phyloP scores from a whole-genome alignment of 352 stramenopile genomes.

The Saprolegnia parasitica region DNA sequence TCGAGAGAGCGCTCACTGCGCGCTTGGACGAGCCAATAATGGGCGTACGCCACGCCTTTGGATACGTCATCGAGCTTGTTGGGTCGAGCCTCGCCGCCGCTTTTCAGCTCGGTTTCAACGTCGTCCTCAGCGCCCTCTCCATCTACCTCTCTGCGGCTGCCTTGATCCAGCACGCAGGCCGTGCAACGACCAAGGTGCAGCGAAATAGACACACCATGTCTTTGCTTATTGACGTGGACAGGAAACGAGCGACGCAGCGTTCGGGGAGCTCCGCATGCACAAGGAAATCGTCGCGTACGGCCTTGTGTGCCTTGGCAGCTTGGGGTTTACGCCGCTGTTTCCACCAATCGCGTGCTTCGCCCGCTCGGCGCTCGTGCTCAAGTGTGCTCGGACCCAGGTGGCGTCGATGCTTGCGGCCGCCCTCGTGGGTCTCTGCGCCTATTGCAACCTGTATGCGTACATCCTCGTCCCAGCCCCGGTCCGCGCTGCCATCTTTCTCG shows the following conservation, averaged over 20 bases:
- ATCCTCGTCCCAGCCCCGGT: background rate
- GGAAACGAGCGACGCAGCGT: background rate
- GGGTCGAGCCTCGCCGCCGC: background rate
- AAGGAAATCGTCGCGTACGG: conserved; percentile 21
- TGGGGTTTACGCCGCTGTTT: background rate
- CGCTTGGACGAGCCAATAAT: too few species aligned
- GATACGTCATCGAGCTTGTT: background rate
- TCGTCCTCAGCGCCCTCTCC: background rate
- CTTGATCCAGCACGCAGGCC: background rate
- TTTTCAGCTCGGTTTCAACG: background rate
- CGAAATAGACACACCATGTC: background rate
- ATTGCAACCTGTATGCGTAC: background rate
- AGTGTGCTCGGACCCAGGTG: background rate
- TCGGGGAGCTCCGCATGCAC: conserved; percentile 10
- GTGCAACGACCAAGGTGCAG: background rate
- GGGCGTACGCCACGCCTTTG: background rate
- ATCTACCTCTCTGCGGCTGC: conserved; percentile 12
- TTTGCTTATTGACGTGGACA: background rate
- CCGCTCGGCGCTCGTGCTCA: conserved; percentile 4
- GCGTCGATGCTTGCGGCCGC: background rate
- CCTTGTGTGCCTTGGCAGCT: conserved; percentile 5
- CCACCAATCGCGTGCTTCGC: conserved; percentile 6
- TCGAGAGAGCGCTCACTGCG: too few species aligned
- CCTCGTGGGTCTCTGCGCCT: background rate
- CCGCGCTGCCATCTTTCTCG: conserved; percentile 15